Base-by-base conservation (phyloP, 805 yeast species). In the Yamadazyma laniorum region DNA sequence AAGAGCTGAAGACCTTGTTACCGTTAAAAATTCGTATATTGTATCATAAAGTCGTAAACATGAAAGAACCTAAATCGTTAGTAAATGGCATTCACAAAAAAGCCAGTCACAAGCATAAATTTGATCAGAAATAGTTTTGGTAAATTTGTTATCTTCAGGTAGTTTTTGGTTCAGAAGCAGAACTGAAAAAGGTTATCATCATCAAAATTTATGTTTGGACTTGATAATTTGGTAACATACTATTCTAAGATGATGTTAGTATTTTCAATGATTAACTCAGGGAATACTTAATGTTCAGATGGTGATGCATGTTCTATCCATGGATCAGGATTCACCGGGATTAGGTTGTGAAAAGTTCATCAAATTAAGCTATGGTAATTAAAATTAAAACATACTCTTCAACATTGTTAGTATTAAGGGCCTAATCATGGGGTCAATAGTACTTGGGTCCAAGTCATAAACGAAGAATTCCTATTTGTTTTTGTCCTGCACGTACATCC, bases 221-320 rank as follows among this genome's bases (percentile, higher is more conserved):
- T 21, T 14, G 18, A 37, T 28, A 18, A 26, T 14, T 8, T 13
- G 9, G 17, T 14, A 11, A 52, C 43, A 39, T 39, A 39, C 43
- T 4, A 15, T 4, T 36, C 37, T 25, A 23, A 12, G 5, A 26
- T n/a, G n/a, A n/a, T 29, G 34, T 34, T 42, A 38, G 39, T 38
- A 35, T 21, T 23, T 25, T 18, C 25, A 22, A 18, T n/a, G 14
- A 25, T n/a, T n/a, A n/a, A n/a, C n/a, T n/a, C n/a, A 27, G 6
- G 23, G 18, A 13, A 16, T 15, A 39, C 39, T 32, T 32, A 35
- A 35, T 40, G 28, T 41, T 86, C 95, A 87, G 95, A 84, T 87
- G 96, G 96, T 87, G 95, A 87, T 87, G 96, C 96, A 87, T 87
- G 96, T 44, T 65, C 69, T 68, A 77, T 81, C 85, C 85, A 67